These are phyloP conservation scores for bread wheat (Triticum aestivum) DNA, from an alignment of 176 grass and related monocot genomes.

Conservation along the genomic window IWGSC_CS_RefSeq_v2.1 NC_057795.1:673324141-673324640, in stretches of 20 bases:
- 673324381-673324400: not conserved
- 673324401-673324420: not conserved
- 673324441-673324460: not conserved
- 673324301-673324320: not conserved
- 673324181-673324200: not conserved
- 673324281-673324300: not conserved
- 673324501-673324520: not conserved
- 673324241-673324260: not conserved
- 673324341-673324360: not conserved
- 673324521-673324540: not conserved
- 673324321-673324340: not conserved
- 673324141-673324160: not conserved
- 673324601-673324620: slow-evolving; percentile 2
- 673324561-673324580: not conserved
- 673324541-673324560: slow-evolving; percentile 10
- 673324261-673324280: not conserved
- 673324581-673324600: slow-evolving; percentile 17
- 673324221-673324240: not conserved
- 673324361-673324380: not conserved
- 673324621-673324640: not conserved
- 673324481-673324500: not conserved
- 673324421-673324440: not conserved
- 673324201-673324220: not conserved
- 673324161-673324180: not conserved
- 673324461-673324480: not conserved